Evolutionary conservation across 257 asterid species (phyloP).

Genomic region (Anisodus tanguticus): DNA sequence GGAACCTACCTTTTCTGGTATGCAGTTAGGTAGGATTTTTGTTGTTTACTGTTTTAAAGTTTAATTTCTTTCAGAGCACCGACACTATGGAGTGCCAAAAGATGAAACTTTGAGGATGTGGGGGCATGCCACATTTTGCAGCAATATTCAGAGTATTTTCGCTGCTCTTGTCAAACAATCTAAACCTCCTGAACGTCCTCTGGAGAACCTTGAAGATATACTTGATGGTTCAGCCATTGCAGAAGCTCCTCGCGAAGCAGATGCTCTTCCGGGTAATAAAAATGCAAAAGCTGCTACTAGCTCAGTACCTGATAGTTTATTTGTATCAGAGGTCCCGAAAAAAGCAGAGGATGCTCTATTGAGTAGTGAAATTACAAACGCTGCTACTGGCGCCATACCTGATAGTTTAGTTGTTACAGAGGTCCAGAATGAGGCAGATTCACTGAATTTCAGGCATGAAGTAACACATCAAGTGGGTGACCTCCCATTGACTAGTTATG

Average conservation of each 20-base stretch:
- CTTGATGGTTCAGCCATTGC: constrained; percentile 43
- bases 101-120: constrained; percentile 87
- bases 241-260: constrained; percentile 47
- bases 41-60: constrained; percentile 5
- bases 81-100: constrained; percentile 91
- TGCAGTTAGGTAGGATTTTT: background rate
- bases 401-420: constrained; percentile 42
- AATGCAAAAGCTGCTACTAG: constrained; percentile 18
- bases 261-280: constrained; percentile 27
- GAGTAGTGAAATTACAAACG: constrained; percentile 35
- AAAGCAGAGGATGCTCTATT: constrained; percentile 42
- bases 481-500: constrained; percentile 29
- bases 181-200: constrained; percentile 62
- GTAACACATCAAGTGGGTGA: constrained; percentile 34
- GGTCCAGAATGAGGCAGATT: constrained; percentile 40
- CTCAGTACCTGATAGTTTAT: constrained; percentile 38
- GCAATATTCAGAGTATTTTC: constrained; percentile 76
- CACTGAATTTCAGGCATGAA: constrained; percentile 37
- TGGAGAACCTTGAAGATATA: constrained; percentile 47
- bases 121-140: constrained; percentile 88
- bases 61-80: constrained; percentile 57
- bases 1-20: background rate
- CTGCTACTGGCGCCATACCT: constrained; percentile 37
- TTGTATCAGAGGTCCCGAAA: constrained; percentile 41
- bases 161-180: constrained; percentile 90